Evolutionary conservation across 306 rosid species (phyloP).

Genomic region (Lathyrus oleraceus): DNA sequence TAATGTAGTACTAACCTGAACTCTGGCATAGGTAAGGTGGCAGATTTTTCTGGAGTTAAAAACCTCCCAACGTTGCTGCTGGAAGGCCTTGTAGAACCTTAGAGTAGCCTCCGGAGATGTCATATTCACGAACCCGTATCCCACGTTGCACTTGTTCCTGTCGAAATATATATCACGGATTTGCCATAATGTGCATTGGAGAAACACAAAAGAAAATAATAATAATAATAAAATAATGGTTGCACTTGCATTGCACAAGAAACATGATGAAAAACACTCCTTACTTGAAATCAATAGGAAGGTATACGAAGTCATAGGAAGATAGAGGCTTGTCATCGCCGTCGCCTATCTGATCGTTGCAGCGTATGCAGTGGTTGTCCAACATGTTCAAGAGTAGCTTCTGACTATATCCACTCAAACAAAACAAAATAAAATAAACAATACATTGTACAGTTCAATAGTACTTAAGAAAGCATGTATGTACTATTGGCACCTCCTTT

Average conservation of each 20-base stretch:
- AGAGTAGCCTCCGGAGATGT: constrained; percentile 78
- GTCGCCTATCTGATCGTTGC: constrained; percentile 72
- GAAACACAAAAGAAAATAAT: background rate
- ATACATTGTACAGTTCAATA: too few relatives aligned
- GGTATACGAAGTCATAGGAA: constrained; percentile 82
- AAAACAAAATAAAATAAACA: background rate
- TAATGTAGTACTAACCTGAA: constrained; percentile 56
- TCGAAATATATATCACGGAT: background rate
- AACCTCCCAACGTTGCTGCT: constrained; percentile 89
- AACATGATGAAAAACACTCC: background rate
- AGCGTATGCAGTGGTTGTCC: constrained; percentile 93
- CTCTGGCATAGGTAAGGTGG: constrained; percentile 84
- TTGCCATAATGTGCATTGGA: background rate
- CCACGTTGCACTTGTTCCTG: constrained; percentile 98
- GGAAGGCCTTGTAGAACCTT: constrained; percentile 86
- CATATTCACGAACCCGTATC: constrained; percentile 97
- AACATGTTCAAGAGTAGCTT: constrained; percentile 85
- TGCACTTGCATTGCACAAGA: background rate
- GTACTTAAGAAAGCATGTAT: too few relatives aligned
- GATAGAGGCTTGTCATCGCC: constrained; percentile 62
- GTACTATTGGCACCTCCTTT: too few relatives aligned
- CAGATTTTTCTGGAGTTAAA: constrained; percentile 93
- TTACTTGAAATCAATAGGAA: constrained; percentile 96
- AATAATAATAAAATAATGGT: background rate
- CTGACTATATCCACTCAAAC: constrained; percentile 52